These are phyloP conservation scores for Talaromyces albobiverticillius DNA, from an alignment of 2,329 filamentous ascomycete genomes.

Conservation along the genomic window DNA sequence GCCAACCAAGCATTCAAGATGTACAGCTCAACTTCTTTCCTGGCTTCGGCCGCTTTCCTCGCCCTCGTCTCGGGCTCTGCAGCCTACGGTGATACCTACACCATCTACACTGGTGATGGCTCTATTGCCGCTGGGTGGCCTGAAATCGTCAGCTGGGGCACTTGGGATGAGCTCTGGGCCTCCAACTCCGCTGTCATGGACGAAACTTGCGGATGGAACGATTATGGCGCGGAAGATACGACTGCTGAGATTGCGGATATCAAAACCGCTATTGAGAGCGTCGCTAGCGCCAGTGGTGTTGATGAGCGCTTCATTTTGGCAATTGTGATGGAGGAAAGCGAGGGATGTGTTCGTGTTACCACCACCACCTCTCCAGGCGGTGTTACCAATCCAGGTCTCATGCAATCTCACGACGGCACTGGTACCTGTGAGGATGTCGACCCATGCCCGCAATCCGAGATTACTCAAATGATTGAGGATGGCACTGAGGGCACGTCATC, in stretches of 20 bases:
- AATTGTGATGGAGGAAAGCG: slow-evolving; percentile 39
- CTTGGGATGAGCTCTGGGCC: not conserved
- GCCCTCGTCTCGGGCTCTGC: not conserved
- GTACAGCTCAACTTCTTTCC: not conserved
- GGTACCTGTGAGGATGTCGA: not conserved
- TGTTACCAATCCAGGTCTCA: slow-evolving; percentile 38
- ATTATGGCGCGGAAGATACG: not conserved
- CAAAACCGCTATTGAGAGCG: not conserved
- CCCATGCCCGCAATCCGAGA: slow-evolving; percentile 17
- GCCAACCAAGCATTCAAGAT: not conserved
- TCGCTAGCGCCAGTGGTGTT: slow-evolving; percentile 14
- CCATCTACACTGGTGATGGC: not conserved
- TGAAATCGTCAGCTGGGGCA: not conserved
- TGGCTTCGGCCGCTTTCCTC: not conserved
- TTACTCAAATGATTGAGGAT: slow-evolving; percentile 19
- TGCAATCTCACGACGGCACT: slow-evolving; percentile 27
- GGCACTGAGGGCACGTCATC: slow-evolving; percentile 14
- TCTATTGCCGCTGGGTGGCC: not conserved
- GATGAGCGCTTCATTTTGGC: slow-evolving; percentile 32
- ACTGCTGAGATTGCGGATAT: not conserved
- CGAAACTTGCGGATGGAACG: not conserved
- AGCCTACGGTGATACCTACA: not conserved
- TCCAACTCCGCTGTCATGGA: not conserved
- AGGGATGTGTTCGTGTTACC: slow-evolving; percentile 36
- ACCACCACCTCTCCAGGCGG: slow-evolving; percentile 40